Evolutionary conservation across 305 asterid species (phyloP), one percentile per base, ranked within the genome.

Genomic region (Fraxinus xanthoxyloides): DNA sequence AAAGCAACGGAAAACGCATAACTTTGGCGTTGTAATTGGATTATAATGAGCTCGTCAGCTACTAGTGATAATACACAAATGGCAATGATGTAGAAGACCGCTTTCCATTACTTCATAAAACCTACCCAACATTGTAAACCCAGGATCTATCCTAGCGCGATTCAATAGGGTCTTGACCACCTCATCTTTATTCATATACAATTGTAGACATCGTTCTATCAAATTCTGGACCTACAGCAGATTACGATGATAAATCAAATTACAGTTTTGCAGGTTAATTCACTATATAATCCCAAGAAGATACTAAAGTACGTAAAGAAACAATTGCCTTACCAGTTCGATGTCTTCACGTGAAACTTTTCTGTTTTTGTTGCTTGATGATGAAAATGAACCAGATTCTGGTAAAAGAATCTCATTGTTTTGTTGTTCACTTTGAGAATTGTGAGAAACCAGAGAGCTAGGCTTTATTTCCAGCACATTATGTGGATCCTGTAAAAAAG

Each of bases 81-180:
- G 1, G 21, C 9, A 8, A 54, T 28, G 17, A 26, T 26, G 34
- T 48, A 67, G 34, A 24, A 56, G 72, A 65, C 19, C 38, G 75
- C 7, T 34, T 23, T 61, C 36, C 54, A 56, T 8, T 38, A 72
- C 38, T 63, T 36, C 51, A 83, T 79, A 61, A 65, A 67, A 83
- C 88, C 31, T 88, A 95, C 99, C 99, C 83, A 95, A 86, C 23
- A 97, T 90, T 48, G 98, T 94, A 92, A 94, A 96, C 36, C 98
- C 98, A 13, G 98, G 98, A 91, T 94, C 97, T 78, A 96, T 94
- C 89, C 98, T 92, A 79, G 99, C 98, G 23, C 98, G 98, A 85
- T 90, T 93, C 69, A 94, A 85, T 75, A 96, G 93, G 76, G 99
- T 96, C 87, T 93, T 96, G 48, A 94, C 98, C 77, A 93, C 98